phyloP scores from a whole-genome alignment of 257 asterid genomes.

The Fraxinus pennsylvanica region DNA sequence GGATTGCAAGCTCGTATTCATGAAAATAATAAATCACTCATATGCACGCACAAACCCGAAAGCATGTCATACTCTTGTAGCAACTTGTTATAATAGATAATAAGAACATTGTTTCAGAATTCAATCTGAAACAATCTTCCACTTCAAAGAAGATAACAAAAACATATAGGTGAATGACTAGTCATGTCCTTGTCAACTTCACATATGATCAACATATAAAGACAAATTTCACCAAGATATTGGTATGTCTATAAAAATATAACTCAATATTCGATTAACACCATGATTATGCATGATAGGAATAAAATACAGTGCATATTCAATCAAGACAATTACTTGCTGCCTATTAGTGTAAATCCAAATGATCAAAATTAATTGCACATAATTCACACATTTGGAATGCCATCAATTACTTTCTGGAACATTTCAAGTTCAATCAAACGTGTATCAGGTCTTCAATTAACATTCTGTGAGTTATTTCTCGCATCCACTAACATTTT shows the following conservation, averaged over 20 bases:
- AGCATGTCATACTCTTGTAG: neutral
- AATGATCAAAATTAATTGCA: neutral
- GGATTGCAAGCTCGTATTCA: neutral
- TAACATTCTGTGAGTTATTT: neutral
- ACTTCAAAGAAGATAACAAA: neutral
- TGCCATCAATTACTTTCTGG: neutral
- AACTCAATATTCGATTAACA: neutral
- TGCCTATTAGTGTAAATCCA: neutral
- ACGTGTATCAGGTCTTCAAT: neutral
- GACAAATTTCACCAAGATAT: neutral
- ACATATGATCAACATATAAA: neutral
- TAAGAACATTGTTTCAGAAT: neutral
- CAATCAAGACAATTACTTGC: neutral
- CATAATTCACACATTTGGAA: neutral
- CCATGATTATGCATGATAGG: neutral
- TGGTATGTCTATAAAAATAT: neutral
- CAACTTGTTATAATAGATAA: neutral
- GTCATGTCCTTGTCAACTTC: neutral
- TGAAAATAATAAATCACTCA: neutral
- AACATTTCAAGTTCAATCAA: neutral
- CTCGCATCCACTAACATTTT: neutral
- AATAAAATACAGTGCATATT: neutral
- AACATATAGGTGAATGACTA: neutral
- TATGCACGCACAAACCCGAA: neutral
- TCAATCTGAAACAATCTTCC: neutral